Evolutionary conservation across 805 yeast genomes (phyloP), one percentile per base, ranked within the genome.

Genomic region (Zygoascus biomembranicola): DNA sequence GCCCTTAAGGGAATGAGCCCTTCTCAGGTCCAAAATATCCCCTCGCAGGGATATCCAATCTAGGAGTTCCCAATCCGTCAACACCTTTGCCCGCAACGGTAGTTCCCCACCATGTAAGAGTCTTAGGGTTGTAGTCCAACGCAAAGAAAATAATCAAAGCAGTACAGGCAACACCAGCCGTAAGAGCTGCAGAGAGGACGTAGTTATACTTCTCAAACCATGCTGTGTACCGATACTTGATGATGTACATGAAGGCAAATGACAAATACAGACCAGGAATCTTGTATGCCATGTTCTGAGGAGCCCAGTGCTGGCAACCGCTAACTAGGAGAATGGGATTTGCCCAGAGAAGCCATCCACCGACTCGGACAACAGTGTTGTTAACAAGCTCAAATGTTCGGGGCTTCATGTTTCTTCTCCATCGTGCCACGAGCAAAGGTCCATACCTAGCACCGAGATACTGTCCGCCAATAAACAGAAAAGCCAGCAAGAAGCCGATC

Each of bases 171-270:
- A 74, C 74, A 1, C 80, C 81, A 4, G 78, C 77, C 1, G 76
- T 72, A 8, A 77, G 64, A 1, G 77, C 79, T 54, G 78, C 73
- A 32, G 77, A 73, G 43, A 77, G 65, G 14, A 77, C 72, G 58
- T 77, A 77, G 59, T 76, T 76, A 63, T 77, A 77, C 64, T 75
- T 76, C 50, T 75, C 77, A 81, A 81, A 77, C 81, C 81, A 77
- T 31, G 67, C 61, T 8, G 72, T 61, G 57, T 75, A 77, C 52
- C 71, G 65, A 50, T 67, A 64, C 52, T 73, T 73, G 56, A 77
- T 63, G 54, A 67, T 64, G 56, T 71, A 73, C 75, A 75, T 77
- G 70, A 78, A 78, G 35, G 67, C 53, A 58, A 67, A 69, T 14
- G 79, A 72, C 49, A 75, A 45, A 48, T 63, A 63, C 35, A 75